Evolutionary conservation across 441 rosid species (phyloP), one percentile per base, ranked within the genome.

Genomic region (Gossypium davidsonii): DNA sequence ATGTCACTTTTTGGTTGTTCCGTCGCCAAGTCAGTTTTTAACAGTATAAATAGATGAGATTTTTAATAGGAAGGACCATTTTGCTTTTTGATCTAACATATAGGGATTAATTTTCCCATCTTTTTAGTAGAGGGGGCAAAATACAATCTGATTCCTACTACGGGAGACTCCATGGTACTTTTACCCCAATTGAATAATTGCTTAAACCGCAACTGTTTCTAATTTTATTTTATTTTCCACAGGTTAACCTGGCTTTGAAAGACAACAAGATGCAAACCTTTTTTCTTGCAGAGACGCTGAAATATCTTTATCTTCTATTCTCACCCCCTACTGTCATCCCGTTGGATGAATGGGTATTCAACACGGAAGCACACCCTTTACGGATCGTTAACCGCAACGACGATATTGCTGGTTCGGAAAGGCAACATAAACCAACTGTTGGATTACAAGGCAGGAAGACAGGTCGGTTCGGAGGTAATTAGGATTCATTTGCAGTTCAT

Each of bases 231-330:
- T 60, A 6, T 18, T 23, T 72, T 67, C 67, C 73, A 53, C 89
- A 96, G 99, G 99, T 93, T 25, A 88, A 89, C 72, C 89, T 2
- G 98, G 98, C 1, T 84, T 74, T 1, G 46, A 91, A 91, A 75
- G 99, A 95, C 88, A 86, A 95, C 81, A 91, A 76, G 95, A 93
- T 93, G 97, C 98, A 93, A 76, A 95, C 96, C 85, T 95, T 95
- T 89, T 93, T 93, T 77, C 93, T 93, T 0, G 98, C 98, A 0
- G 99, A 95, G 85, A 95, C 97, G 8, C 89, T 95, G 4, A 93
- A 95, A 74, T 95, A 95, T 81, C 79, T 93, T 0, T 95, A 95
- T 74, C 98, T 93, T 53, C 89, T 93, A 26, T 95, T 91, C 78
- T 89, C 99, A 4, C 99, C 99, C 2, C 59, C 97, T 12, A 76